Percentiles rank a stretch among this genome's conserved stretches.
These are phyloP conservation scores for Dryas alaskensis DNA, from an alignment of 306 rosid species.

Conservation along the genomic window DNA sequence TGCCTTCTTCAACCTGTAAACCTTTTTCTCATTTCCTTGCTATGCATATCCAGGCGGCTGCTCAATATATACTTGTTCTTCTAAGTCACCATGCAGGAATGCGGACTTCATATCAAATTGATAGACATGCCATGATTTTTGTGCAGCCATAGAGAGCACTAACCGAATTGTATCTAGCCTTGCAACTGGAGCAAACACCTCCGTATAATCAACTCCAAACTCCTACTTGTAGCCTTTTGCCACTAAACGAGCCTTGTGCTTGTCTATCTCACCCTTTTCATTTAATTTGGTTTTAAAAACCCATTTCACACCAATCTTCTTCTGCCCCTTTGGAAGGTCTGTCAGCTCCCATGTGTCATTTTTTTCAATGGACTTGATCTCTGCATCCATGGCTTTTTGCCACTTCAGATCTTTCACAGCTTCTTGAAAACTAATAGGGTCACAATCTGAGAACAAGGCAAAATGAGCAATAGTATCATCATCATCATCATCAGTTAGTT, in stretches of 20 bases:
- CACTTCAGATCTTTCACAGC: background rate
- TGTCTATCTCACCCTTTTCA: background rate
- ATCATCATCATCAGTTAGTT: background rate
- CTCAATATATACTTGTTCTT: background rate
- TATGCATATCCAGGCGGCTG: no score
- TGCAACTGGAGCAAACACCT: no score
- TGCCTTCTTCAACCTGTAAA: background rate
- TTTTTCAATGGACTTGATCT: background rate
- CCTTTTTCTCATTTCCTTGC: no score
- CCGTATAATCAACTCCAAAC: constrained; percentile 2
- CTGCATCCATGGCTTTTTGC: background rate
- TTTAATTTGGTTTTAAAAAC: background rate
- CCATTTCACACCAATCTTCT: background rate
- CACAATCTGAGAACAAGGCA: background rate
- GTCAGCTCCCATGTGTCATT: background rate
- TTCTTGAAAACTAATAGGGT: background rate
- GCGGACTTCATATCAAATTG: constrained; percentile 3
- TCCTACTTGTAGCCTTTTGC: background rate
- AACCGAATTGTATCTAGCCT: no score
- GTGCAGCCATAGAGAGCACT: background rate
- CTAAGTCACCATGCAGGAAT: background rate
- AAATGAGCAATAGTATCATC: background rate
- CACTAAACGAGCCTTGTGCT: background rate
- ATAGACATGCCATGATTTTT: background rate
- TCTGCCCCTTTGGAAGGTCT: background rate